phyloP scores from a whole-genome alignment of 768 basidiomycete genomes.

The Hypholoma sublateritium region DNA sequence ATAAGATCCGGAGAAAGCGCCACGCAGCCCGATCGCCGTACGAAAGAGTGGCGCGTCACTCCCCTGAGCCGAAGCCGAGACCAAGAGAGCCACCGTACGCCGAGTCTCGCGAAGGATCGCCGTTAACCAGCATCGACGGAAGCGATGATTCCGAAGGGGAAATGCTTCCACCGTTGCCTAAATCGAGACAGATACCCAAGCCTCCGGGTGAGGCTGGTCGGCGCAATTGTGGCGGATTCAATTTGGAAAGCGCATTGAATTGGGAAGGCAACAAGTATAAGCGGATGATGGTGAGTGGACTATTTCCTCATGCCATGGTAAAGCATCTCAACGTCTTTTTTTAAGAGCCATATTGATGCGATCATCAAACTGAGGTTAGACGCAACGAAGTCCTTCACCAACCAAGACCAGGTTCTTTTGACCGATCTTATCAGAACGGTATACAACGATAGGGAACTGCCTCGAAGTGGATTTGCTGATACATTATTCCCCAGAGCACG shows the following conservation, averaged over 20 bases:
- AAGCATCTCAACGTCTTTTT: not conserved
- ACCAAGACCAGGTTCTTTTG: not conserved
- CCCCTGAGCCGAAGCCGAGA: not conserved
- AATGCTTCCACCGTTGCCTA: too few relatives aligned
- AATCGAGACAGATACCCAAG: not conserved
- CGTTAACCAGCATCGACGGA: too few relatives aligned
- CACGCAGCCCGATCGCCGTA: not conserved
- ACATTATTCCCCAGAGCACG: not conserved
- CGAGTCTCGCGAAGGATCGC: not conserved
- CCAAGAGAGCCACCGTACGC: not conserved
- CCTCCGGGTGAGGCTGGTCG: constrained; percentile 3
- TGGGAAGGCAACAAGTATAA: not conserved
- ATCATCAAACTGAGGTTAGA: constrained; percentile 1
- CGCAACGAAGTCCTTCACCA: not conserved
- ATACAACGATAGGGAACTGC: not conserved
- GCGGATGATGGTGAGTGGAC: not conserved
- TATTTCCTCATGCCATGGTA: not conserved
- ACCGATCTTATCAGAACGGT: not conserved
- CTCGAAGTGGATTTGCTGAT: not conserved
- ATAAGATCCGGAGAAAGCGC: too few relatives aligned
- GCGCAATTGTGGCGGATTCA: constrained; percentile 1
- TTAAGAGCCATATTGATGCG: not conserved
- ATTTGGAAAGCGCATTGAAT: not conserved
- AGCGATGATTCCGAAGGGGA: not conserved
- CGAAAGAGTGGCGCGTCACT: not conserved